A percentile compares a stretch with the other conserved stretches of the same genome.
phyloP scores from a whole-genome alignment of 2,329 filamentous ascomycete genomes.

The Xylariaceae sp. region DNA sequence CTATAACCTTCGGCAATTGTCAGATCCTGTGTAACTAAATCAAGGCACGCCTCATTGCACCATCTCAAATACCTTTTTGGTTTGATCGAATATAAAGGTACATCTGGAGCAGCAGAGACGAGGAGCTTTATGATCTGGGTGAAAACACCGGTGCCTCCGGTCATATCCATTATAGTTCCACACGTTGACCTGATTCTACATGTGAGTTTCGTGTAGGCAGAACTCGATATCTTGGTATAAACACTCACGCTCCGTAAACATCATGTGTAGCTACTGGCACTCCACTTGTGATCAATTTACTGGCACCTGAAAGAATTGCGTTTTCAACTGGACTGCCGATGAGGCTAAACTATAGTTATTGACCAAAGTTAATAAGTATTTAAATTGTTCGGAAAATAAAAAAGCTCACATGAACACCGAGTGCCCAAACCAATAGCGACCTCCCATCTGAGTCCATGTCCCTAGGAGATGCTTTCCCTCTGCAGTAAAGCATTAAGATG shows the following conservation, averaged over 20 bases:
- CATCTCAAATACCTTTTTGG: too few species aligned
- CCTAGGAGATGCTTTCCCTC: neutral
- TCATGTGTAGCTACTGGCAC: neutral
- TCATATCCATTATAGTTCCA: neutral
- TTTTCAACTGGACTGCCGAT: too few species aligned
- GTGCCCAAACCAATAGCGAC: slow-evolving; percentile 9
- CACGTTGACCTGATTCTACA: neutral
- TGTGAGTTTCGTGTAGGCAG: neutral
- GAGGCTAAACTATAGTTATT: too few species aligned
- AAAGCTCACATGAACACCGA: too few species aligned
- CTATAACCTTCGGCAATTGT: slow-evolving; percentile 10
- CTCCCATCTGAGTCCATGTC: neutral
- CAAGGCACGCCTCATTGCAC: too few species aligned
- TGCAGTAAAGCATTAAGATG: slow-evolving; percentile 3
- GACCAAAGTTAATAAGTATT: too few species aligned
- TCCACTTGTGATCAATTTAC: neutral
- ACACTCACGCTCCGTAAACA: neutral
- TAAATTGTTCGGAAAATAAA: too few species aligned
- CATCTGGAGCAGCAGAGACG: neutral
- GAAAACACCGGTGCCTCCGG: too few species aligned
- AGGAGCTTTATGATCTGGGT: neutral
- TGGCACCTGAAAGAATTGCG: neutral
- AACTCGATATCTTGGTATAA: neutral
- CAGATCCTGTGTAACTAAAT: neutral
- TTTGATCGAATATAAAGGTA: too few species aligned